Evolutionary conservation across 257 asterid genomes (phyloP), one percentile per base, ranked within the genome.

Genomic region (Salvia splendens): DNA sequence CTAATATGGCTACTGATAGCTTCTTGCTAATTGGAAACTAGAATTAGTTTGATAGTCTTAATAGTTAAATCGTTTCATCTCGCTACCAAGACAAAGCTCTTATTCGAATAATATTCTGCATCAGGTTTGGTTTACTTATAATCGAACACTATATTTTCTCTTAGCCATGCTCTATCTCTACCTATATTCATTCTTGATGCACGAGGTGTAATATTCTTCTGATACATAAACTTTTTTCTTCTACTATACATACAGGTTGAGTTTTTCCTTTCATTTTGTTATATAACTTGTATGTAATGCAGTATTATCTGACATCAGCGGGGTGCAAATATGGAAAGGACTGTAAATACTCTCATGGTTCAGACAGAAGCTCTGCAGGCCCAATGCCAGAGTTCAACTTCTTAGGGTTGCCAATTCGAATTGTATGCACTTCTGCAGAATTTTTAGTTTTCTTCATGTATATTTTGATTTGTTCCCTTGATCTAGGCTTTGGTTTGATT

Each of bases 261-360:
- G 53, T 54, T 74, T 11, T 33, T 48, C 52, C 9, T 35, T 40
- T 47, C 50, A 30, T 35, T 10, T 60, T 30, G 38, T 61, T 68
- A 68, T 67, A 67, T 63, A 45, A 64, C 59, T 64, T 61, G 55
- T 65, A 45, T 61, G 73, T 11, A 51, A 60, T 86, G 85, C 91
- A 91, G 97, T 91, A 84, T 78, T 87, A 80, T 82, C 62, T 84
- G 73, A 78, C 88, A 8, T 56, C 86, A 17, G 92, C 80, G 15
- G 98, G 96, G 43, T 91, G 98, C 90, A 87, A 74, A 72, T 81
- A 83, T 74, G 96, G 96, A 41, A 73, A 73, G 40, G 73, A 78
- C 69, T 89, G 98, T 69, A 89, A 74, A 81, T 91, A 63, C 67
- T 75, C 75, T 74, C 98, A 91, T 72, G 83, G 81, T 61, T 70